Evolutionary conservation across 2,329 filamentous ascomycete species (phyloP).

Genomic region (Sordariomycetes sp.): DNA sequence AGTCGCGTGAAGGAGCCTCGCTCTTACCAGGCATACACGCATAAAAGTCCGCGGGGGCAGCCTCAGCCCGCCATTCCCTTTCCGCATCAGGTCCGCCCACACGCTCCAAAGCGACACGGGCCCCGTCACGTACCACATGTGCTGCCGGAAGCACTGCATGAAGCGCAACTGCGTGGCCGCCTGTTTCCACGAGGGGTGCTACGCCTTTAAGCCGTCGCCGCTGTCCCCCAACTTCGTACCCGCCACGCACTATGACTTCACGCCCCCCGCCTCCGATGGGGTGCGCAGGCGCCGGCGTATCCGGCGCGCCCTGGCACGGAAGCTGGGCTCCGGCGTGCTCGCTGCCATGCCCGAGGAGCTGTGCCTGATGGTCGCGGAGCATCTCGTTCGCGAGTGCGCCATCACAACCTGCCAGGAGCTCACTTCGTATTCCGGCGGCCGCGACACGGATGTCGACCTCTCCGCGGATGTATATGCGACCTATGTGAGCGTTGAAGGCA

Average conservation of each 20-base stretch:
- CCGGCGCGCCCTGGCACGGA: neutral
- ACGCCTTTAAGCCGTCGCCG: neutral
- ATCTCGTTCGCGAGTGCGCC: neutral
- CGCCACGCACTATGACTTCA: neutral
- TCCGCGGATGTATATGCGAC: neutral
- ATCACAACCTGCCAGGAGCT: neutral
- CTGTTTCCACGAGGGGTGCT: neutral
- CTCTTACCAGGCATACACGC: neutral
- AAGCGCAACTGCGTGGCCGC: neutral
- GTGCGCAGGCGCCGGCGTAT: neutral
- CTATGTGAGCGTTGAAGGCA: neutral
- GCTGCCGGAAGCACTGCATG: neutral
- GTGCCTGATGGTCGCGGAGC: neutral
- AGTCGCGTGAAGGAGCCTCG: neutral
- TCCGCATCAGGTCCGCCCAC: neutral
- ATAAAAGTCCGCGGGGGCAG: neutral
- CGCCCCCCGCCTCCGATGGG: neutral
- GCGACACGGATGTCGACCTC: neutral
- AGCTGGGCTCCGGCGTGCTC: neutral
- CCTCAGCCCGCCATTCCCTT: neutral
- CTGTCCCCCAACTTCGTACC: neutral
- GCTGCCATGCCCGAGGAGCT: neutral
- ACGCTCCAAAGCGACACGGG: neutral
- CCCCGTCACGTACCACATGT: neutral
- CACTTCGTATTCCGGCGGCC: neutral